A percentile compares a stretch with the other conserved stretches of the same genome.
These are phyloP conservation scores for Talaromyces nanjingensis DNA, from an alignment of 495 filamentous ascomycete species.

Conservation along the genomic window DNA sequence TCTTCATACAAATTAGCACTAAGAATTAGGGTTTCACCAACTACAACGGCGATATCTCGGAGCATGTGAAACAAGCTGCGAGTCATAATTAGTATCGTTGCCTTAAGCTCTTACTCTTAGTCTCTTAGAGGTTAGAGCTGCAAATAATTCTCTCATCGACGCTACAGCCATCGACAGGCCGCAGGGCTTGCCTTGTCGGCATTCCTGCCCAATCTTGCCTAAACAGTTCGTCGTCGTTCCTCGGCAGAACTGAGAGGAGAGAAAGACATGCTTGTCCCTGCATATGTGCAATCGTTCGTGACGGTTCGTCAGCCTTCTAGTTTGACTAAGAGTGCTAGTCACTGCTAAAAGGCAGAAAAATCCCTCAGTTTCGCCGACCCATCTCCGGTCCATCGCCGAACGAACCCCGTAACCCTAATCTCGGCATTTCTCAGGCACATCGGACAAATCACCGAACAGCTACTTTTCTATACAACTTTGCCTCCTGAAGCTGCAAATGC, in stretches of 20 bases:
- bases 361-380: background rate
- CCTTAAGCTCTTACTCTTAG: no score
- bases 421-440: background rate
- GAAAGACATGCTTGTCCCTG: background rate
- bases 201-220: background rate
- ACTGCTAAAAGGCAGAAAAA: background rate
- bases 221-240: background rate
- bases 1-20: background rate
- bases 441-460: background rate
- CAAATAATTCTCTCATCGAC: background rate
- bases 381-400: background rate
- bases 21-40: background rate
- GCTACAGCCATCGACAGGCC: no score
- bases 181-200: background rate
- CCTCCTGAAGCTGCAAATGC: background rate
- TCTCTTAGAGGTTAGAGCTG: background rate
- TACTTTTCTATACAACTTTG: background rate
- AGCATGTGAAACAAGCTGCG: background rate
- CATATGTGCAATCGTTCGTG: background rate
- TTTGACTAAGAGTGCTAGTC: no score
- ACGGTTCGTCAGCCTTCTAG: background rate
- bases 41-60: background rate
- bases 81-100: background rate
- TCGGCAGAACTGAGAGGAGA: background rate
- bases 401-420: background rate